Conservation (phyloP, 176 grass and related monocot species). For the Saccharum officinarum region DNA sequence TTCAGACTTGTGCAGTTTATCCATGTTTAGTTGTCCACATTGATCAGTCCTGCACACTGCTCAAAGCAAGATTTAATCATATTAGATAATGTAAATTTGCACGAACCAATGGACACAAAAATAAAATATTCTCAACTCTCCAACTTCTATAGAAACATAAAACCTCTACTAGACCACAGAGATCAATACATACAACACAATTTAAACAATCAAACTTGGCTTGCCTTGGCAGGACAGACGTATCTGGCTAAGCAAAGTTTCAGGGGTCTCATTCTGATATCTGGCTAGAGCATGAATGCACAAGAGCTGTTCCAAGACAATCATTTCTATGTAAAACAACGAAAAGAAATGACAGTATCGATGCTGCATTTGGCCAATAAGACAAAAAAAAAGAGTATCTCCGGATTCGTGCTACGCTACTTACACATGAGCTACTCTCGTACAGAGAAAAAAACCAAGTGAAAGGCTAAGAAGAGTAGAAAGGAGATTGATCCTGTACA, state of each 20-base stretch:
- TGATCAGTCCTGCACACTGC: neutral
- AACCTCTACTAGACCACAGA: neutral
- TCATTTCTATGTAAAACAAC: neutral
- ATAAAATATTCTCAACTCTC: neutral
- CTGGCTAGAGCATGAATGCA: neutral
- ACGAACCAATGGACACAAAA: neutral
- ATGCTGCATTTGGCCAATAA: neutral
- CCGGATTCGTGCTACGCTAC: neutral
- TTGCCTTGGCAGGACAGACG: neutral
- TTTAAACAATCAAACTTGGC: neutral
- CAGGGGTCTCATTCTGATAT: neutral
- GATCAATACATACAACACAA: neutral
- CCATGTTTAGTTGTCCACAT: neutral
- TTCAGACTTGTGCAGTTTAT: too few species aligned
- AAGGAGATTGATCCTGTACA: constrained; percentile 20
- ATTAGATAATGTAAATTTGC: neutral
- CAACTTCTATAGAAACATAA: neutral
- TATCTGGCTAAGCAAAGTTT: neutral
- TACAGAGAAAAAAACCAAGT: constrained; percentile 11
- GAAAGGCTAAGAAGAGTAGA: neutral
- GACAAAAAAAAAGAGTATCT: neutral
- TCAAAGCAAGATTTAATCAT: neutral
- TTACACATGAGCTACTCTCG: constrained; percentile 32
- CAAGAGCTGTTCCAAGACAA: neutral
- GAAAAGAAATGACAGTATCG: neutral